Percentiles rank a stretch among this genome's conserved stretches.
These are phyloP conservation scores for Nemophila menziesii DNA, from an alignment of 257 asterid genomes.

Conservation along the genomic window DNA sequence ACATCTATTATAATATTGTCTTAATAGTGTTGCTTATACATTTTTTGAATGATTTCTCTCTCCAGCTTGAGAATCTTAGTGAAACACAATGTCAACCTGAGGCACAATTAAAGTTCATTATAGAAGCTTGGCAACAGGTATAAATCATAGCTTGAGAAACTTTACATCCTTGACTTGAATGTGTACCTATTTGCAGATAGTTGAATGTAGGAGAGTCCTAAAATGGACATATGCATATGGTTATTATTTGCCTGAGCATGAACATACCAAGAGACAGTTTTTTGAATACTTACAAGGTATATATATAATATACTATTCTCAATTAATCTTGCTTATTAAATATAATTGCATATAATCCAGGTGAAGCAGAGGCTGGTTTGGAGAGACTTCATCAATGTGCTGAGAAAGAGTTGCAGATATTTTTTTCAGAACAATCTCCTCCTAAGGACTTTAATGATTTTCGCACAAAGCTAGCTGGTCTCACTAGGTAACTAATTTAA, in stretches of 20 bases:
- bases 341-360: slow-evolving; percentile 20
- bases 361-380: slow-evolving; percentile 92
- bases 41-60: background rate
- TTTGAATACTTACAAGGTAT: slow-evolving; percentile 95
- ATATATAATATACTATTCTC: no score
- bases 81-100: slow-evolving; percentile 71
- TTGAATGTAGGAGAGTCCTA: slow-evolving; percentile 93
- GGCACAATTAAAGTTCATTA: slow-evolving; percentile 70
- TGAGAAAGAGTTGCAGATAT: slow-evolving; percentile 75
- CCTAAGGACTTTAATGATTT: slow-evolving; percentile 63
- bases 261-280: slow-evolving; percentile 52
- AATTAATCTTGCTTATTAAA: no score
- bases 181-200: slow-evolving; percentile 40
- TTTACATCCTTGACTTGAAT: background rate
- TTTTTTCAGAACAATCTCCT: slow-evolving; percentile 40
- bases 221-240: slow-evolving; percentile 97
- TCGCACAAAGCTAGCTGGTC: slow-evolving; percentile 79
- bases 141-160: background rate
- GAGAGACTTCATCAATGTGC: slow-evolving; percentile 98
- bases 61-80: slow-evolving; percentile 82
- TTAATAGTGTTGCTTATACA: background rate
- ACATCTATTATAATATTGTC: background rate
- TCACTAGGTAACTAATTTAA: slow-evolving; percentile 48
- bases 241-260: slow-evolving; percentile 67
- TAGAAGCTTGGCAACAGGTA: slow-evolving; percentile 96